Evolutionary conservation across 176 grass and related monocot species (phyloP).

Genomic region (Hsuehochloa calcarea): DNA sequence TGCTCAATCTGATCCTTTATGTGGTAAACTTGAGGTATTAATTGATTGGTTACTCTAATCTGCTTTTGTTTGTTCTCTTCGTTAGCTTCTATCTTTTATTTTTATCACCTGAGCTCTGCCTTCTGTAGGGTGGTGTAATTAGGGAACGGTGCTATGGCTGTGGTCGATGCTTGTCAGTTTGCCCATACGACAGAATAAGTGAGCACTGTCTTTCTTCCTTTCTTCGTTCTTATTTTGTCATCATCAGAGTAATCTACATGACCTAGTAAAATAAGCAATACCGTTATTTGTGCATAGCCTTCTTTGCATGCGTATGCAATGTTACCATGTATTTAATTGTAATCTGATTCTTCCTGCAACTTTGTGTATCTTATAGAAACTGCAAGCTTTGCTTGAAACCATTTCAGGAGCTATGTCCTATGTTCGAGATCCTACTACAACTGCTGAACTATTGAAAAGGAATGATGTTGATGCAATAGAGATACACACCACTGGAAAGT

Average conservation of each 20-base stretch:
- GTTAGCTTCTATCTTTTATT: neutral
- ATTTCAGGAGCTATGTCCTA: constrained; percentile 79
- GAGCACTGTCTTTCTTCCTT: constrained; percentile 14
- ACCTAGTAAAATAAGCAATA: neutral
- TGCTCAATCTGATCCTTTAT: constrained; percentile 16
- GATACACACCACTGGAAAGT: constrained; percentile 90
- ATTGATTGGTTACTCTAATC: constrained; percentile 9
- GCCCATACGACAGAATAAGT: constrained; percentile 97
- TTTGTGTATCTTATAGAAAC: constrained; percentile 40
- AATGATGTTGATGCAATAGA: constrained; percentile 89
- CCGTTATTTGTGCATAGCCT: neutral
- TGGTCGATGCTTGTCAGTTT: constrained; percentile 74
- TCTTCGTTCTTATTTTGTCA: neutral
- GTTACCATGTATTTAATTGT: neutral
- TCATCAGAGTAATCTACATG: neutral
- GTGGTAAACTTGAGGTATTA: constrained; percentile 58
- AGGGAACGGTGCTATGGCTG: constrained; percentile 82
- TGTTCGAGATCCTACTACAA: constrained; percentile 69
- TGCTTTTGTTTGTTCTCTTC: constrained; percentile 6
- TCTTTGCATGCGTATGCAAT: neutral
- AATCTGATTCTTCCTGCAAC: constrained; percentile 12
- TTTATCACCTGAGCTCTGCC: constrained; percentile 9
- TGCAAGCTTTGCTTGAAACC: constrained; percentile 48
- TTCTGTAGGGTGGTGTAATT: constrained; percentile 75
- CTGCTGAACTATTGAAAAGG: constrained; percentile 69